Base-by-base conservation (phyloP, 2,329 filamentous ascomycete species). In the Aspergillus terreus region DNA sequence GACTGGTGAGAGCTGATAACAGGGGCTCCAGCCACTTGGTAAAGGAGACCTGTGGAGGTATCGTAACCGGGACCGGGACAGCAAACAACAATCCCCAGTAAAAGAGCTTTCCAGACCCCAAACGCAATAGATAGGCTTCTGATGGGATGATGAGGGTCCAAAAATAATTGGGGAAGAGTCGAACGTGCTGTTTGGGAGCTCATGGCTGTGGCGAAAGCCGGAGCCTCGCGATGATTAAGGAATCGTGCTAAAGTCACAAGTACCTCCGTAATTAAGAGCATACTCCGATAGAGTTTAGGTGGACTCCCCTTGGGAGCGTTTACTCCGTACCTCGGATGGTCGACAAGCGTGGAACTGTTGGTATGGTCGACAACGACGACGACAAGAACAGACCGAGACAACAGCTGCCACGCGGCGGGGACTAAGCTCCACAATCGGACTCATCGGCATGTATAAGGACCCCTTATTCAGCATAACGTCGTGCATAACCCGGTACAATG, bases 21-120 rank as follows among this genome's bases (percentile, higher is more conserved):
- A 30, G 52, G 35, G 15, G 50, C 46, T 40, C 49, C 46, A 25
- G 52, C 41, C 21, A 38, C 41, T 41, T 55, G 55, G 48, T 53
- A 58, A 25, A 83, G 65, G 43, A 85, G 73, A 12, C 75, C 70
- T 12, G 80, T 80, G 17, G 82, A 86, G 9, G 82, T 84, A 64
- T 86, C 83, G 68, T 86, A 86, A 46, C 82, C 83, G 15, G 74
- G 73, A 4, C 81, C 80, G 10, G 83, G 83, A 57, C 76, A 79
- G 33, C 72, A 63, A 15, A 73, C 63, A 40, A 79, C 73, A 25
- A 81, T 61, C 15, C 76, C 46, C 11, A 83, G 66, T 23, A 86
- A 65, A 9, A 84, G 44, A 4, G 66, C 51, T 63, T 86, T 86
- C 83, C 82, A 86, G 7, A 71, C 55, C 45, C 72, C 62, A 60